phyloP scores from a whole-genome alignment of 1,284 basidiomycete genomes.

The Violaceomyces palustris region DNA sequence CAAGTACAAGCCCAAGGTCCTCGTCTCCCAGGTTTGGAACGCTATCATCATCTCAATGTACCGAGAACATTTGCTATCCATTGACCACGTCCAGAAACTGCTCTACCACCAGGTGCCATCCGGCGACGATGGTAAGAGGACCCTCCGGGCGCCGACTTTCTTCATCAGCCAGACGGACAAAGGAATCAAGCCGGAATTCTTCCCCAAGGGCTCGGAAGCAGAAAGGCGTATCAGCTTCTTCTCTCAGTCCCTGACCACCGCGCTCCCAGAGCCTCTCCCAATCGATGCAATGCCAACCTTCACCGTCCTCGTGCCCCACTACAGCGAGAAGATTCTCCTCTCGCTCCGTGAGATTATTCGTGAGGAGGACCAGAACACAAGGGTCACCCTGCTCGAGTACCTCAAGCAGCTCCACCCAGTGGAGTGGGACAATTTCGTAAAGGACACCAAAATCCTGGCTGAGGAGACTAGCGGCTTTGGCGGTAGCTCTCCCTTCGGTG shows the following conservation, averaged over 20 bases:
- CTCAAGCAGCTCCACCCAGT: slow-evolving; percentile 95
- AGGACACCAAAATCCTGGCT: slow-evolving; percentile 97
- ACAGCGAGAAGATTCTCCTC: slow-evolving; percentile 52
- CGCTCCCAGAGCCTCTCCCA: slow-evolving; percentile 50
- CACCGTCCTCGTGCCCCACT: slow-evolving; percentile 52
- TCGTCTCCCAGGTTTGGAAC: slow-evolving; percentile 53
- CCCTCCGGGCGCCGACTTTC: slow-evolving; percentile 52
- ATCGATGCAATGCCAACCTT: slow-evolving; percentile 53
- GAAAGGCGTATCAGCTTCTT: slow-evolving; percentile 53
- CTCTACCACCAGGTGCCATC: slow-evolving; percentile 53
- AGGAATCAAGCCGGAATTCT: slow-evolving; percentile 52
- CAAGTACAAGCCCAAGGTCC: slow-evolving; percentile 54
- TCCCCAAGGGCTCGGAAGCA: slow-evolving; percentile 52
- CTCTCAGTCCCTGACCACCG: slow-evolving; percentile 50
- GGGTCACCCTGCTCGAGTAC: slow-evolving; percentile 57
- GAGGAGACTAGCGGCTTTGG: slow-evolving; percentile 87
- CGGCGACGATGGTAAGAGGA: slow-evolving; percentile 51
- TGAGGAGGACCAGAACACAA: slow-evolving; percentile 53
- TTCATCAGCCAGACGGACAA: slow-evolving; percentile 52
- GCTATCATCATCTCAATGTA: slow-evolving; percentile 54
- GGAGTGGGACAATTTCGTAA: slow-evolving; percentile 99
- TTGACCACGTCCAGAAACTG: slow-evolving; percentile 53
- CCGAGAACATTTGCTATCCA: slow-evolving; percentile 51
- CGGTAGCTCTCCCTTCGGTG: slow-evolving; percentile 67
- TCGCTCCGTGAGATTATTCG: slow-evolving; percentile 53